Evolutionary conservation across 257 asterid genomes (phyloP).

Genomic region (Solanum chilense): DNA sequence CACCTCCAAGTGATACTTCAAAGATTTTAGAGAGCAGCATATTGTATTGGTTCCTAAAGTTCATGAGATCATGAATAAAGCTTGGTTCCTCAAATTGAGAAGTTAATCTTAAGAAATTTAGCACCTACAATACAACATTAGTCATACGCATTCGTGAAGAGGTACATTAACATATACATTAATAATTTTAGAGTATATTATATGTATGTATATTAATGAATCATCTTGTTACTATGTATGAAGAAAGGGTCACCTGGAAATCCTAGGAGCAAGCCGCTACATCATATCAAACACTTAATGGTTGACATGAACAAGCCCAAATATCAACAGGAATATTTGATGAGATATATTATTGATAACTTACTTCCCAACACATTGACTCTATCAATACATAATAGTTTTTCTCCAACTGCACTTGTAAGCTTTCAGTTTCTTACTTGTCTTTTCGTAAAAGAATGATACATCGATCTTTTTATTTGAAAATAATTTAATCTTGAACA

Average conservation of each 20-base stretch:
- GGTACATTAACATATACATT: neutral
- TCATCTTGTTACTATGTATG: neutral
- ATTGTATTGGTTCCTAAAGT: neutral
- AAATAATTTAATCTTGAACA: neutral
- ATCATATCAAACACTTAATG: neutral
- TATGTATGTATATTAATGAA: neutral
- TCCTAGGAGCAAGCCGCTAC: neutral
- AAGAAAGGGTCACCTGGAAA: neutral
- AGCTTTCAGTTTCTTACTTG: too few relatives aligned
- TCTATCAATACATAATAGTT: too few relatives aligned
- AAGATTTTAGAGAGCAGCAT: neutral
- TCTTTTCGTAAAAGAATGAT: too few relatives aligned
- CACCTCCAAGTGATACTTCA: neutral
- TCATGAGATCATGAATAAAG: neutral
- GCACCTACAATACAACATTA: neutral
- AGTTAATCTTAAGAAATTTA: neutral
- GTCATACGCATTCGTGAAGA: neutral
- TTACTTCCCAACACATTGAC: too few relatives aligned
- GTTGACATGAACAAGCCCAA: neutral
- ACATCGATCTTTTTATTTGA: neutral
- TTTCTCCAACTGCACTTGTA: too few relatives aligned
- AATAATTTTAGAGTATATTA: too few relatives aligned
- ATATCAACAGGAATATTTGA: neutral
- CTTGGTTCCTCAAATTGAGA: neutral
- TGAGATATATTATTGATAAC: too few relatives aligned